Conservation (phyloP, 1,284 basidiomycete species). For the Puccinia polysora region DNA sequence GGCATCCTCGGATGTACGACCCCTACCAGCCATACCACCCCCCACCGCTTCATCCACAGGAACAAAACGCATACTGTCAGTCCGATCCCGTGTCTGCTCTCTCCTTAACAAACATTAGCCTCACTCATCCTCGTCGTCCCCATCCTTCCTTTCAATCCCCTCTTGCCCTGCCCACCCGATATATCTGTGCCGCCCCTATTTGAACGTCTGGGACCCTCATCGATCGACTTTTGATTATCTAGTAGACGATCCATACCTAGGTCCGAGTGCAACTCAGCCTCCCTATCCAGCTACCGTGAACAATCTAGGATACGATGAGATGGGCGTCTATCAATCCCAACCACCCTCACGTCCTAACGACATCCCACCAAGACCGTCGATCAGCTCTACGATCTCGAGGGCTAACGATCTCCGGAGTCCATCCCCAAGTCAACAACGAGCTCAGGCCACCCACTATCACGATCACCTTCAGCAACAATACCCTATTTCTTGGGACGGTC, state of each 20-base stretch:
- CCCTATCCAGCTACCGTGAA: conserved; percentile 42
- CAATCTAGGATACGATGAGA: conserved; percentile 15
- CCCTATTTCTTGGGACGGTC: conserved; percentile 16
- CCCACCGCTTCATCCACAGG: background rate
- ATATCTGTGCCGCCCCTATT: conserved; percentile 26
- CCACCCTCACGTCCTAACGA: background rate
- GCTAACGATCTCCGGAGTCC: background rate
- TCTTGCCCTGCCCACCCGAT: too few relatives aligned
- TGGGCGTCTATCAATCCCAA: background rate
- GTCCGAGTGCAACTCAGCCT: conserved; percentile 44
- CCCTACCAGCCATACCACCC: conserved; percentile 5
- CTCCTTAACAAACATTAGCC: background rate
- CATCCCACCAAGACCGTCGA: background rate
- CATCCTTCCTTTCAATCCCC: background rate
- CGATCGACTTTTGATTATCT: background rate
- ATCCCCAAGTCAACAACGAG: background rate
- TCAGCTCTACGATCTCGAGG: background rate
- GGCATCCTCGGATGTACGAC: conserved; percentile 10
- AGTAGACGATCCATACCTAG: conserved; percentile 46
- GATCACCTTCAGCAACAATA: background rate
- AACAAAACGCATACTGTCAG: conserved; percentile 7
- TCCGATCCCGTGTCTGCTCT: background rate
- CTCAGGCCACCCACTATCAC: too few relatives aligned
- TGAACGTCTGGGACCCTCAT: conserved; percentile 17
- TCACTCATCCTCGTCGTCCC: background rate